phyloP scores from a whole-genome alignment of 768 basidiomycete species.

The Pisolithus sp. region DNA sequence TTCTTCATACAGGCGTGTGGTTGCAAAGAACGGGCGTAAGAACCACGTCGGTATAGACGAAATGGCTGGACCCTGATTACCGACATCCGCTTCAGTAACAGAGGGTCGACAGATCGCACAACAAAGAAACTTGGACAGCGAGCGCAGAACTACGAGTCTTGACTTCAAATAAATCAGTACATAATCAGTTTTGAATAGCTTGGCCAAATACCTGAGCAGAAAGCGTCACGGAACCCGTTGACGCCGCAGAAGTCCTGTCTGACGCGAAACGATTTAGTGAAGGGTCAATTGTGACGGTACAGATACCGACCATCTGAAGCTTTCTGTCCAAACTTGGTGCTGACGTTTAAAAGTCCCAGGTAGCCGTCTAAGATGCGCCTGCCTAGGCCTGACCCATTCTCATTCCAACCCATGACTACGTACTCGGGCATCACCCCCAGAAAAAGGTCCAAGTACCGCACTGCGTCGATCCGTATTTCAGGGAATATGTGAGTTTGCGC shows the following conservation, averaged over 20 bases:
- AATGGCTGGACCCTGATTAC: constrained; percentile 7
- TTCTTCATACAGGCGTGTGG: constrained; percentile 41
- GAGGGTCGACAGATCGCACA: constrained; percentile 32
- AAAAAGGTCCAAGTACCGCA: constrained; percentile 71
- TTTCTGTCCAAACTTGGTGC: constrained; percentile 45
- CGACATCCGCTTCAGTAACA: constrained; percentile 11
- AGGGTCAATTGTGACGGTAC: constrained; percentile 2
- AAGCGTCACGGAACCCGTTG: constrained; percentile 58
- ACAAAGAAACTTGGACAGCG: constrained; percentile 62
- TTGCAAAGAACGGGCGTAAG: constrained; percentile 53
- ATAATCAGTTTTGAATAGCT: not conserved
- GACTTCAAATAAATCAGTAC: constrained; percentile 41
- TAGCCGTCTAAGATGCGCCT: constrained; percentile 71
- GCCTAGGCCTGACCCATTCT: constrained; percentile 45
- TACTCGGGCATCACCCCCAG: constrained; percentile 62
- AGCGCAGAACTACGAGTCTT: constrained; percentile 68
- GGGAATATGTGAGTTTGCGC: constrained; percentile 94
- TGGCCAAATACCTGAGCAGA: constrained; percentile 47
- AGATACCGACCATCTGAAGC: constrained; percentile 45
- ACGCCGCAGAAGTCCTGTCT: constrained; percentile 40
- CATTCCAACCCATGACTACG: constrained; percentile 65
- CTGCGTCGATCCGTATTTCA: constrained; percentile 86
- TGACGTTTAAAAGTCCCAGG: constrained; percentile 68
- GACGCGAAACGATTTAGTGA: not conserved
- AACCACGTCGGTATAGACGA: constrained; percentile 52